These are phyloP conservation scores for Lepidium campestre DNA, from an alignment of 441 rosid genomes.

Conservation along the genomic window DNA sequence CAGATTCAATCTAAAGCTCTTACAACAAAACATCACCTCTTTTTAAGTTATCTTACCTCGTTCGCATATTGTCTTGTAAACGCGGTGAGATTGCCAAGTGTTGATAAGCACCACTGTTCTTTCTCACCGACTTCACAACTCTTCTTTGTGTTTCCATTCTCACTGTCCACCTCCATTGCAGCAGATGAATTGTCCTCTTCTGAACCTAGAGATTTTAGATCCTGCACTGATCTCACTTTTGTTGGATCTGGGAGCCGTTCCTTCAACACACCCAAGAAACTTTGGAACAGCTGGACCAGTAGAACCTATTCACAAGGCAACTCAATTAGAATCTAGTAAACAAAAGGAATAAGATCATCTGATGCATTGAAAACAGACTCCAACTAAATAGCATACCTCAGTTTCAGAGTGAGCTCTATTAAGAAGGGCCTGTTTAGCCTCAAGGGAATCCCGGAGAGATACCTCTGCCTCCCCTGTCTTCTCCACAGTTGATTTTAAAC, in stretches of 20 bases:
- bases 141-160: slow-evolving; percentile 57
- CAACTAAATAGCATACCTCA: slow-evolving; percentile 48
- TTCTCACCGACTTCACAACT: slow-evolving; percentile 68
- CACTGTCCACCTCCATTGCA: slow-evolving; percentile 82
- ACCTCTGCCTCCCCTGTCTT: slow-evolving; percentile 61
- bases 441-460: slow-evolving; percentile 63
- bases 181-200: slow-evolving; percentile 56
- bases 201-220: slow-evolving; percentile 42
- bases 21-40: background rate
- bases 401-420: slow-evolving; percentile 79
- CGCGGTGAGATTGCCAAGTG: slow-evolving; percentile 86
- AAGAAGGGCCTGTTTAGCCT: slow-evolving; percentile 91
- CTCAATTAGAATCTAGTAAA: background rate
- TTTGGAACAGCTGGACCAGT: slow-evolving; percentile 60
- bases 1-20: background rate
- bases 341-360: background rate
- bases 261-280: slow-evolving; percentile 61
- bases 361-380: background rate
- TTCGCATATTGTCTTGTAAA: slow-evolving; percentile 89
- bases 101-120: slow-evolving; percentile 94
- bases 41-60: slow-evolving; percentile 51
- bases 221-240: slow-evolving; percentile 49
- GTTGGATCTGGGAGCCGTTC: slow-evolving; percentile 82
- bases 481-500: slow-evolving; percentile 65
- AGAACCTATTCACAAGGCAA: slow-evolving; percentile 45